Percentiles rank a stretch among this genome's conserved stretches.
These are phyloP conservation scores for Penicillium desertorum DNA, from an alignment of 495 filamentous ascomycete species.

Conservation along the genomic window DNA sequence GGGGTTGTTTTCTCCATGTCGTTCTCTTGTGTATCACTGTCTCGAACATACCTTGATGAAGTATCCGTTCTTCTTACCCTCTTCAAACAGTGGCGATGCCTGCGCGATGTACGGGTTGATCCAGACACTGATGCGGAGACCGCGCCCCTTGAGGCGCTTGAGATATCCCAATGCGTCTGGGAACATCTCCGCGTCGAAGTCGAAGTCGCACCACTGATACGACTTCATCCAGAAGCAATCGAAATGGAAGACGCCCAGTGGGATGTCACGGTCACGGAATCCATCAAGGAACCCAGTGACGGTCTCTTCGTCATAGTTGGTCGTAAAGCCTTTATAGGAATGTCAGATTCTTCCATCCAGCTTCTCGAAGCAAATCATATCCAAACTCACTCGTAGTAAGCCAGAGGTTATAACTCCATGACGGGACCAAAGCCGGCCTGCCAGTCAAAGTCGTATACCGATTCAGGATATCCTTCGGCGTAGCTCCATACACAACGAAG, in stretches of 20 bases:
- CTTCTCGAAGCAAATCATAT: not conserved
- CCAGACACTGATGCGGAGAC: conserved; percentile 68
- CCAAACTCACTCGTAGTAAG: conserved; percentile 54
- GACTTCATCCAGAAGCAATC: conserved; percentile 67
- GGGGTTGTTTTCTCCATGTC: not conserved
- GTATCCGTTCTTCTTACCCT: conserved; percentile 65
- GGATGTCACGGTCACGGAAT: conserved; percentile 63
- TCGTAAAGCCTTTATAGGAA: conserved; percentile 54
- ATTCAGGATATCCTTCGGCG: conserved; percentile 64
- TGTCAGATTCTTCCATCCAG: not conserved
- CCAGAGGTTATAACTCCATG: conserved; percentile 73
- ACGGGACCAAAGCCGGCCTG: conserved; percentile 56
- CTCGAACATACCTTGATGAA: conserved; percentile 52
- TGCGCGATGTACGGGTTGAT: conserved; percentile 71
- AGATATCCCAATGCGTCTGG: conserved; percentile 65
- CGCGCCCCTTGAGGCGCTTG: conserved; percentile 59
- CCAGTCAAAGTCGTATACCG: conserved; percentile 65
- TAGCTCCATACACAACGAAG: conserved; percentile 65
- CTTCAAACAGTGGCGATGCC: conserved; percentile 61
- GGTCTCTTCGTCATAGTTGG: conserved; percentile 66
- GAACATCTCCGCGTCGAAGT: conserved; percentile 66
- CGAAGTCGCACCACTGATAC: conserved; percentile 74
- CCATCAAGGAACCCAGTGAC: conserved; percentile 66
- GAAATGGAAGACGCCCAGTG: conserved; percentile 70
- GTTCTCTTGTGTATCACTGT: not conserved